These are phyloP conservation scores for Dioscorea alata DNA, from an alignment of 106 monocot species.

Conservation along the genomic window DNA sequence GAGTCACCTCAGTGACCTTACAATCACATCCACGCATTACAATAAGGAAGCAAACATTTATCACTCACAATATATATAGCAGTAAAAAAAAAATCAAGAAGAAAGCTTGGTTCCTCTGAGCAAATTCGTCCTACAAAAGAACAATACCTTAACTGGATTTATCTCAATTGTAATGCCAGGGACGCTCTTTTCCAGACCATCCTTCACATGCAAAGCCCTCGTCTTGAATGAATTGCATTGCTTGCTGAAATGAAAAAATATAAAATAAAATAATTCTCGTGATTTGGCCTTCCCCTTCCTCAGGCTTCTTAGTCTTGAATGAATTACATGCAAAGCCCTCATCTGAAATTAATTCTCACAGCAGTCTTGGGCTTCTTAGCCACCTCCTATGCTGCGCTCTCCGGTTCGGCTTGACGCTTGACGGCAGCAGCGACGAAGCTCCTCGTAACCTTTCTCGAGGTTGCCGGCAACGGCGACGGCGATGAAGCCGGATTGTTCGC, in stretches of 20 bases:
- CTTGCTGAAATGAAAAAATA: conserved; percentile 34
- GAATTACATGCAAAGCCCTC: conserved; percentile 8
- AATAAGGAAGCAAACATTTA: too few relatives aligned
- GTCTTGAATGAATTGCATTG: conserved; percentile 77
- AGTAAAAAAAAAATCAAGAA: too few relatives aligned
- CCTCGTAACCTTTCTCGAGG: conserved; percentile 50
- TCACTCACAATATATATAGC: too few relatives aligned
- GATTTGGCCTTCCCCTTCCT: not conserved
- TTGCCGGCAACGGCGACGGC: conserved; percentile 6
- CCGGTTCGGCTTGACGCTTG: conserved; percentile 24
- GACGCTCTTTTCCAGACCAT: conserved; percentile 46
- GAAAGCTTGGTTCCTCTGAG: not conserved
- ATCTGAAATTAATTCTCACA: not conserved
- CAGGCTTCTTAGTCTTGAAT: not conserved
- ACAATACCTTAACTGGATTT: conserved; percentile 78
- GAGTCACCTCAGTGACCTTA: too few relatives aligned
- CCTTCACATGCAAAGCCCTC: conserved; percentile 64
- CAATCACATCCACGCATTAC: too few relatives aligned
- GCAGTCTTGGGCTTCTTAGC: conserved; percentile 16
- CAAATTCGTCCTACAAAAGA: not conserved
- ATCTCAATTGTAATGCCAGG: conserved; percentile 52
- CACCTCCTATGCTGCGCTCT: conserved; percentile 9
- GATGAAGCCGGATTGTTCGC: conserved; percentile 2
- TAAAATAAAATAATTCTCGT: not conserved
- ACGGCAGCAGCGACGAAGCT: conserved; percentile 33